Base-by-base conservation (phyloP, 371 early-diverging fungal species). In the Choanephora cucurbitarum region DNA sequence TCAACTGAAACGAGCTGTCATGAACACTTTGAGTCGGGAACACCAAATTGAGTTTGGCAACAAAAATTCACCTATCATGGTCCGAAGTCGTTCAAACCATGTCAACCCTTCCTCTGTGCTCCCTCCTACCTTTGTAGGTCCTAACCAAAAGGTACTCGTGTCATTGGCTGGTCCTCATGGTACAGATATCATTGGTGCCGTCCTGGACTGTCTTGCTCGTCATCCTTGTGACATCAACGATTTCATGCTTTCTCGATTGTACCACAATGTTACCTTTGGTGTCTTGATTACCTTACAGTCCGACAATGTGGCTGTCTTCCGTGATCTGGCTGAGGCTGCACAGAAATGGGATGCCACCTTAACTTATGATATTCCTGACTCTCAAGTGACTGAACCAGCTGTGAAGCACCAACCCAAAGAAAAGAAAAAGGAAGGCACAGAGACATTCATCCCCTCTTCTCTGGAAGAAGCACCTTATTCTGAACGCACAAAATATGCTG, bases 221-320 rank as follows among this genome's bases (percentile, higher is more conserved):
- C 85, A 89, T 64, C 78, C 83, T 14, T 88, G 88, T 60, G 77
- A 72, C 19, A 80, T 93, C 17, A 84, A 86, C 15, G 93, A 93
- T 64, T 91, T 92, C 58, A 88, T 87, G 73, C 76, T 93, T 13
- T 89, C 92, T 15, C 88, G 93, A 55, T 79, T 92, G 24, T 89
- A 93, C 64, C 93, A 93, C 70, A 85, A 90, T 56, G 93, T 92
- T 17, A 91, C 92, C 0, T 93, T 92, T 76, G 93, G 89, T 48
- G 91, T 89, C 15, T 76, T 91, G 21, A 84, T 92, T 44, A 81
- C 84, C 6, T 64, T 93, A 49, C 80, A 77, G 52, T 79, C 84
- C 23, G 83, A 88, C 57, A 82, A 82, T 46, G 82, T 90, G 33
- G 85, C 83, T 11, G 70, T 93, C 37, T 92, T 91, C 70, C 81